These are phyloP conservation scores for Somion occarium DNA, from an alignment of 1,284 basidiomycete genomes.

Conservation along the genomic window DNA sequence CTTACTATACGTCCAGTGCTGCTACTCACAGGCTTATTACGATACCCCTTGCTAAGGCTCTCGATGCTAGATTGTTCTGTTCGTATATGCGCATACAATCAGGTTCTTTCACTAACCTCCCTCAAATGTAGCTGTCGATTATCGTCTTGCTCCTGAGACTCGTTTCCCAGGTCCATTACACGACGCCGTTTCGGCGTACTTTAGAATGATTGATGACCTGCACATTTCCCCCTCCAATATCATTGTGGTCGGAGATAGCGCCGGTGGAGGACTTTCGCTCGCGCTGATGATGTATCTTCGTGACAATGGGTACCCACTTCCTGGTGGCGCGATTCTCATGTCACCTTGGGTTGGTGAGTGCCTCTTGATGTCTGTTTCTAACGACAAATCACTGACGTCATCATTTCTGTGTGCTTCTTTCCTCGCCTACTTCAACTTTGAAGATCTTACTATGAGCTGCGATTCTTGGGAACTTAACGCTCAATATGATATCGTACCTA, in stretches of 20 bases:
- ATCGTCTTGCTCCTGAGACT: constrained; percentile 93
- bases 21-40: constrained; percentile 93
- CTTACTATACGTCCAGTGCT: constrained; percentile 92
- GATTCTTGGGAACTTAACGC: constrained; percentile 97
- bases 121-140: constrained; percentile 79
- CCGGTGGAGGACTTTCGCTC: constrained; percentile 85
- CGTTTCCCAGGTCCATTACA: constrained; percentile 92
- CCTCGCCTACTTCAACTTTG: too few relatives aligned
- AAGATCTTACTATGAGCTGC: constrained; percentile 93
- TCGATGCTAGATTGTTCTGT: constrained; percentile 94
- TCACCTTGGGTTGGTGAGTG: constrained; percentile 90
- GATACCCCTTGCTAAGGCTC: constrained; percentile 87
- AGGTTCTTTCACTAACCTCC: not conserved
- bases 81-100: constrained; percentile 22
- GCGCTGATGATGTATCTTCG: constrained; percentile 91
- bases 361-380: not conserved
- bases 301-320: constrained; percentile 78
- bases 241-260: constrained; percentile 87
- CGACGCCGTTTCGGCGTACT: constrained; percentile 85
- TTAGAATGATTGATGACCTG: constrained; percentile 85
- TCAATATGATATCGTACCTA: constrained; percentile 75
- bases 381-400: too few relatives aligned
- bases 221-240: constrained; percentile 90
- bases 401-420: too few relatives aligned
- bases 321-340: constrained; percentile 80